Base-by-base conservation (phyloP, 768 basidiomycete genomes). In the Omphalotus guepiniiformis region DNA sequence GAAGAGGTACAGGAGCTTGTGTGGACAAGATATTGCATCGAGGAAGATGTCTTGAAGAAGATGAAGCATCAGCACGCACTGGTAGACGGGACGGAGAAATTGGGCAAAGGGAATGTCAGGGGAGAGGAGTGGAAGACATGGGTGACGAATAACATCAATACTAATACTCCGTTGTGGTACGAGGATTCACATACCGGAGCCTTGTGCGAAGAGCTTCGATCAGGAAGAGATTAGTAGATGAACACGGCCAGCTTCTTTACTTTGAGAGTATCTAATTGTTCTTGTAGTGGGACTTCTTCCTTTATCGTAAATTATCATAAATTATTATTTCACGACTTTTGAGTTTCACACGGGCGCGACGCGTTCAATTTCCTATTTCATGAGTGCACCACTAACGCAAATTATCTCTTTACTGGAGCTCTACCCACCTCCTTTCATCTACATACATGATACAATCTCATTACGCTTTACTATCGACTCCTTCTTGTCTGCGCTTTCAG, bases 341-440 rank as follows among this genome's bases (percentile, higher is more conserved):
- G n/a, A n/a, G n/a, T 21, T 37, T 37, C 42, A 30, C 30, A 23
- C 35, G 42, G 35, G 15, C 41, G 27, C 41, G 41, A 8, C 21
- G 22, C 22, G 21, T 25, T 40, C 28, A n/a, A 16, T 16, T 9
- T 25, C 28, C 39, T 5, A 15, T 9, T 22, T 8, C 11, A 19
- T 26, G 32, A 28, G 41, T 28, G 32, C 41, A 28, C 21, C 42
- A 22, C 26, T 32, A 4, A 43, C 29, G 18, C 34, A 46, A 37
- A 18, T 47, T 23, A 38, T 39, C 13, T 47, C 46, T 32, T 25
- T 51, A 2, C 21, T 51, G 9, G n/a, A 39, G 25, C 28, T 59
- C 1, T 63, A 59, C 37, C 75, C 82, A 6, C 83, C 84, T 1
- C 74, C 81, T 1, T 89, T 87, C 63, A 73, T 89, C 51, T 86